Percentiles rank a stretch among this genome's conserved stretches.
phyloP scores from a whole-genome alignment of 306 rosid species.

The Leucaena leucocephala region DNA sequence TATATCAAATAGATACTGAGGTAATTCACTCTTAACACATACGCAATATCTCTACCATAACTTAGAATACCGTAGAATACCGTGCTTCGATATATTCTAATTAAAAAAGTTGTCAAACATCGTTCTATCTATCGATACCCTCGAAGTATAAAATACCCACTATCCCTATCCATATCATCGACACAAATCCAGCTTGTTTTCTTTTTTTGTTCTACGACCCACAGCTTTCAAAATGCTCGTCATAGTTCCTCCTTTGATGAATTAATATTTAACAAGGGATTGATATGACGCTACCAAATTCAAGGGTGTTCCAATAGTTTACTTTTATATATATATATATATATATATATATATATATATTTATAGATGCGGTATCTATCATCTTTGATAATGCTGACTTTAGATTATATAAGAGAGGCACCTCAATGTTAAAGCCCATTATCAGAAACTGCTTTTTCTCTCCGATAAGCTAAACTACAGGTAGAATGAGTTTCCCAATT shows the following conservation, averaged over 20 bases:
- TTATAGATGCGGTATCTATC: background rate
- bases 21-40: background rate
- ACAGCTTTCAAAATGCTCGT: constrained; percentile 10
- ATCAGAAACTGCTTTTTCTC: background rate
- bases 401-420: background rate
- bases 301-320: constrained; percentile 4
- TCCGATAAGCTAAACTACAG: background rate
- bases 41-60: background rate
- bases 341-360: no score
- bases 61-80: no score
- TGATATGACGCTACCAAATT: background rate
- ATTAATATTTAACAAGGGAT: constrained; percentile 14
- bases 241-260: constrained; percentile 10
- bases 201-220: constrained; percentile 5
- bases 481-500: background rate
- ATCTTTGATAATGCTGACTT: constrained; percentile 8
- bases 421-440: background rate
- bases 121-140: background rate
- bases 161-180: background rate
- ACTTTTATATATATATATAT: no score
- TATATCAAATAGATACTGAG: background rate
- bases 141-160: background rate
- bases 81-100: background rate
- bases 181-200: constrained; percentile 4
- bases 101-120: background rate